phyloP scores from a whole-genome alignment of 106 monocot genomes.

The Platanthera zijinensis region DNA sequence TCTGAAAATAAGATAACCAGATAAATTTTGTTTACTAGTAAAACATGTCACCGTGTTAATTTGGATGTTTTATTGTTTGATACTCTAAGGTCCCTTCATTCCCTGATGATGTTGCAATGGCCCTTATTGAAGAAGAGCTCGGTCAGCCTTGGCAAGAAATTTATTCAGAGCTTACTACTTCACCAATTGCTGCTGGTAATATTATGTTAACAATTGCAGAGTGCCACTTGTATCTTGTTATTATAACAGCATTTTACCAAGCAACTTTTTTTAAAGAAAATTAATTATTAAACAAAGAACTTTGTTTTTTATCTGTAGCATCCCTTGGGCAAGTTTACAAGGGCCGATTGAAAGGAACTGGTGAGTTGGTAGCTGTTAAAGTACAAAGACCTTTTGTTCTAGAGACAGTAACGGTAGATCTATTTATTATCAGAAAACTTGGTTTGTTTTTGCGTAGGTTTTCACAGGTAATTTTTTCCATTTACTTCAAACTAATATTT shows the following conservation, averaged over 20 bases:
- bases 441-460: constrained; percentile 77
- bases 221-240: neutral
- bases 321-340: constrained; percentile 99
- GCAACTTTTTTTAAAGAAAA: neutral
- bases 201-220: neutral
- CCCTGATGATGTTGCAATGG: constrained; percentile 93
- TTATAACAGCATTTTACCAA: neutral
- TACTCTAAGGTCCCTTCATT: constrained; percentile 90
- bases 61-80: constrained; percentile 6
- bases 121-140: constrained; percentile 88
- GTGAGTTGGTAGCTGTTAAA: constrained; percentile 94
- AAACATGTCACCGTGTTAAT: constrained; percentile 8
- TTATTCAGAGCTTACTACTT: constrained; percentile 84
- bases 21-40: neutral
- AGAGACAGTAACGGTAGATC: constrained; percentile 93
- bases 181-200: constrained; percentile 98
- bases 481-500: neutral
- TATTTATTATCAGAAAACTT: constrained; percentile 85
- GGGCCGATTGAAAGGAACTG: constrained; percentile 87
- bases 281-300: neutral
- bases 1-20: neutral
- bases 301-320: constrained; percentile 40
- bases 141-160: constrained; percentile 80
- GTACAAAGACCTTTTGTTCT: constrained; percentile 97
- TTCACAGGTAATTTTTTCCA: constrained; percentile 59